Evolutionary conservation across 2,329 filamentous ascomycete genomes (phyloP), one percentile per base, ranked within the genome.

Genomic region (Colletotrichum camelliae): DNA sequence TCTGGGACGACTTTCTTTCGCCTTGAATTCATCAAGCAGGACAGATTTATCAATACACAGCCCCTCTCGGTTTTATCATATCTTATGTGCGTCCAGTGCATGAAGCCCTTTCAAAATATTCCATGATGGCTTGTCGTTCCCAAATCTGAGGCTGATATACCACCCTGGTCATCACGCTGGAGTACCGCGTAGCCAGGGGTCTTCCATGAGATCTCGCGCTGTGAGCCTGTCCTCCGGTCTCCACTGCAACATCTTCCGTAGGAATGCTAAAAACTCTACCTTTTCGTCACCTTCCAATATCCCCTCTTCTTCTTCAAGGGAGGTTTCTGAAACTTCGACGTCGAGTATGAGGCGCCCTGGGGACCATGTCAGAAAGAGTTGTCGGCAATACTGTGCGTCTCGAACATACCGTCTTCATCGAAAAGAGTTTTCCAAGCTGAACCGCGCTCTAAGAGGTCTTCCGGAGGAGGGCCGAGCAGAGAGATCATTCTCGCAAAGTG

Each of bases 401-500:
- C 24, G 1, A 4, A 48, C 73, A 67, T 37, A 79, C 79, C 81
- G 39, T 79, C 68, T n/a, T 66, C 60, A 60, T 80, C 81, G 66
- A 80, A 81, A 24, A 77, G 81, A 16, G 72, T 61, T 15, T 68
- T 67, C 66, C 74, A 78, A 2, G 69, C 75, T 5, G 80, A 78
- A 57, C 83, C 85, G 4, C 82, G 78, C 64, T 80, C 60, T 55
- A 86, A 65, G 55, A 86, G 83, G 3, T 80, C 78, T 62, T 74
- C 78, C 3, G 83, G 83, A 3, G 85, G 85, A 1, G 79, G 81
- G 0, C 84, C 84, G 72, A 87, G 79, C 9, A 86, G 71, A 4
- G 85, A 82, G 6, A 86, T 81, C 81, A 86, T 84, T 62, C 82
- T 79, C 2, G 81, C 82, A 62, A 85, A 79, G 35, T 84, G 82